phyloP scores from a whole-genome alignment of 768 basidiomycete genomes.

The Chiua virens region DNA sequence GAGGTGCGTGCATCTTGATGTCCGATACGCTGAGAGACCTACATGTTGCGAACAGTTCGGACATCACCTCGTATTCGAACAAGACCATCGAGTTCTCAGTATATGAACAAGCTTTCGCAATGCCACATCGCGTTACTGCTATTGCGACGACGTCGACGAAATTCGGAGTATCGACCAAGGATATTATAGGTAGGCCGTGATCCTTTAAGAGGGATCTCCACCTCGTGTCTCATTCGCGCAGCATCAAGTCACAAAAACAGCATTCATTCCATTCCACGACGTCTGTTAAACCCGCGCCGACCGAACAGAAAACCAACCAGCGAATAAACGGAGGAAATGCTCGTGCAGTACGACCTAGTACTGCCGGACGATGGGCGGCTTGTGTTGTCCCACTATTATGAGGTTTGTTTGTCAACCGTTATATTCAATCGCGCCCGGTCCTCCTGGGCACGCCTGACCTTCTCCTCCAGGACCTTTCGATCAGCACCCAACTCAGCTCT shows the following conservation, averaged over 20 bases:
- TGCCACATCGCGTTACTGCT: conserved; percentile 67
- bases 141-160: conserved; percentile 79
- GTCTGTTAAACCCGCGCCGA: conserved; percentile 80
- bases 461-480: too few species aligned
- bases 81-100: conserved; percentile 53
- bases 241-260: conserved; percentile 78
- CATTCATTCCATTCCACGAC: conserved; percentile 70
- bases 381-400: conserved; percentile 55
- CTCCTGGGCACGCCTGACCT: too few species aligned
- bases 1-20: conserved; percentile 57
- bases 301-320: conserved; percentile 73
- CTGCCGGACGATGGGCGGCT: conserved; percentile 66
- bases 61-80: conserved; percentile 54
- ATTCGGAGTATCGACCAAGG: conserved; percentile 84
- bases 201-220: background rate
- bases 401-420: conserved; percentile 44
- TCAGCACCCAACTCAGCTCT: too few species aligned
- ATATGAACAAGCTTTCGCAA: conserved; percentile 68
- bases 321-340: conserved; percentile 81
- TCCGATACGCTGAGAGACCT: too few species aligned
- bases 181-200: conserved; percentile 71
- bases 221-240: conserved; percentile 29
- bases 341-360: conserved; percentile 82
- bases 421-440: too few species aligned
- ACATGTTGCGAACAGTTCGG: conserved; percentile 39